Conservation (phyloP, 352 stramenopile genomes). For the Phytophthora syringae region DNA sequence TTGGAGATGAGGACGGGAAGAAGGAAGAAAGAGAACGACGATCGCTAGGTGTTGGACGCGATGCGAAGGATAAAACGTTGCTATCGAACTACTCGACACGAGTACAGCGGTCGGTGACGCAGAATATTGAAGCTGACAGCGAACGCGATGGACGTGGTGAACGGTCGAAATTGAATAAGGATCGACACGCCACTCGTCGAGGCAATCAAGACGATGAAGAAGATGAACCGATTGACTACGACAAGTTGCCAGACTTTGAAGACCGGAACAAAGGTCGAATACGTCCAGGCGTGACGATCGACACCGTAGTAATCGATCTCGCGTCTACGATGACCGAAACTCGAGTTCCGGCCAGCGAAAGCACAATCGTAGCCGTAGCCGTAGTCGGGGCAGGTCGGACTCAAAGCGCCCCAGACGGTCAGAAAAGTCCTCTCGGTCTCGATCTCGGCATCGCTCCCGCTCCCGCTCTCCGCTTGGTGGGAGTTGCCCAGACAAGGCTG, state of each 20-base stretch:
- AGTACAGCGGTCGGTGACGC: slow-evolving; percentile 59
- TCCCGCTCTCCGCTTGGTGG: slow-evolving; percentile 20
- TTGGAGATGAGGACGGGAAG: slow-evolving; percentile 27
- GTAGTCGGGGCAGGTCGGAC: slow-evolving; percentile 31
- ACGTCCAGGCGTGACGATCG: slow-evolving; percentile 25
- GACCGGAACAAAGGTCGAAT: slow-evolving; percentile 38
- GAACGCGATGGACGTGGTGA: slow-evolving; percentile 7
- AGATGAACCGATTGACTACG: slow-evolving; percentile 81
- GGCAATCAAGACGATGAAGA: slow-evolving; percentile 45
- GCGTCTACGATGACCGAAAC: slow-evolving; percentile 12
- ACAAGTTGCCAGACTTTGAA: slow-evolving; percentile 77
- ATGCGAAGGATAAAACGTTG: slow-evolving; percentile 67
- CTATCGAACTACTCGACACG: slow-evolving; percentile 68
- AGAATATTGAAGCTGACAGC: slow-evolving; percentile 32
- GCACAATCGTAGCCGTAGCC: slow-evolving; percentile 45
- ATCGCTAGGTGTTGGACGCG: slow-evolving; percentile 50
- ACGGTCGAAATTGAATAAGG: neutral
- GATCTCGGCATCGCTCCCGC: slow-evolving; percentile 30
- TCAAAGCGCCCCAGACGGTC: slow-evolving; percentile 20
- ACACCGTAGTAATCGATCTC: slow-evolving; percentile 5
- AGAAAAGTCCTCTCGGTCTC: slow-evolving; percentile 35
- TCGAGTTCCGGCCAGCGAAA: slow-evolving; percentile 12
- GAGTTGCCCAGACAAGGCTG: neutral
- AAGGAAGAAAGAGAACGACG: slow-evolving; percentile 15
- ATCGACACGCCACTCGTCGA: slow-evolving; percentile 10